These are phyloP conservation scores for Hanseniaspora thailandica DNA, from an alignment of 805 yeast species.

Conservation along the genomic window DNA sequence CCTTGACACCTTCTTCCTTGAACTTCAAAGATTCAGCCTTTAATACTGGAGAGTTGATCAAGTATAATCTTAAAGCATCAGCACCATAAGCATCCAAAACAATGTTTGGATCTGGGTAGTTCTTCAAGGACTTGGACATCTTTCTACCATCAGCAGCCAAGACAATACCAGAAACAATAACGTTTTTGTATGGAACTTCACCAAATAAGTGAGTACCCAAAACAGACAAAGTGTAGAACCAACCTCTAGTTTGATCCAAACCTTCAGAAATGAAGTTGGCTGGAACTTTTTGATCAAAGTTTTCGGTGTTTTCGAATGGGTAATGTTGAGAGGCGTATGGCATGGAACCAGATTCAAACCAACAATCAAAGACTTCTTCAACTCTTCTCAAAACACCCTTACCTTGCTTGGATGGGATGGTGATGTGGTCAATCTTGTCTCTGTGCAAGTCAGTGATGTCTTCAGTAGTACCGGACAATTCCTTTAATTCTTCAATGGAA, in stretches of 20 bases:
- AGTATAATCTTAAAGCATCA: conserved; percentile 88
- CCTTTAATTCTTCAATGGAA: conserved; percentile 72
- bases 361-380: conserved; percentile 97
- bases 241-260: conserved; percentile 98
- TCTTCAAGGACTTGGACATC: conserved; percentile 96
- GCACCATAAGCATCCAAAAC: conserved; percentile 88
- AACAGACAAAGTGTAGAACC: conserved; percentile 96
- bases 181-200: conserved; percentile 87
- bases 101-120: conserved; percentile 87
- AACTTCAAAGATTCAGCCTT: conserved; percentile 94
- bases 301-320: conserved; percentile 78
- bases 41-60: conserved; percentile 93
- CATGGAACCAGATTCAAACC: conserved; percentile 99
- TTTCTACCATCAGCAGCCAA: conserved; percentile 97
- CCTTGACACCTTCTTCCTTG: conserved; percentile 98
- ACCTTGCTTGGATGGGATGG: conserved; percentile 85
- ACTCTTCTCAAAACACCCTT: conserved; percentile 79
- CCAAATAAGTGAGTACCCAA: conserved; percentile 90
- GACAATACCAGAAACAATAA: conserved; percentile 91
- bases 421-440: conserved; percentile 78
- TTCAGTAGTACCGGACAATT: conserved; percentile 61
- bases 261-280: conserved; percentile 98
- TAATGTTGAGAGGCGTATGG: conserved; percentile 95
- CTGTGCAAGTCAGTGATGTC: conserved; percentile 88
- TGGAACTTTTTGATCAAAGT: conserved; percentile 68